phyloP scores from a whole-genome alignment of 1,139 yeast species.

The Kurtzmaniella quercitrusa region DNA sequence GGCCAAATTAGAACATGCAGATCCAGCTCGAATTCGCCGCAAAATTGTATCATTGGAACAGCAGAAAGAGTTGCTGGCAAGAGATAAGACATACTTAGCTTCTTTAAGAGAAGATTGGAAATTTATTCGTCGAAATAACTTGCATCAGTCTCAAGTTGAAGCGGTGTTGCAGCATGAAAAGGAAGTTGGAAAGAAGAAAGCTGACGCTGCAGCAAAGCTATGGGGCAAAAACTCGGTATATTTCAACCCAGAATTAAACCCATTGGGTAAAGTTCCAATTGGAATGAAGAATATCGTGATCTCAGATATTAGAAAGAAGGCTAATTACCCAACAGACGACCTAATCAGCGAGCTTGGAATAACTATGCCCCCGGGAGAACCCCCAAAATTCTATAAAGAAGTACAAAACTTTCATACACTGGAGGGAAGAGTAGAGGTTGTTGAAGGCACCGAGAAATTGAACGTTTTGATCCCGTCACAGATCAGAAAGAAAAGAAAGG shows the following conservation, averaged over 20 bases:
- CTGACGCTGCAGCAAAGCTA: constrained; percentile 22
- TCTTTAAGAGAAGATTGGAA: constrained; percentile 37
- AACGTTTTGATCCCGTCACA: constrained; percentile 6
- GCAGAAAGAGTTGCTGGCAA: constrained; percentile 2
- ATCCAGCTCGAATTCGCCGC: constrained; percentile 31
- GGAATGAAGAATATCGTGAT: constrained; percentile 6
- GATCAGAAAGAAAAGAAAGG: constrained; percentile 3
- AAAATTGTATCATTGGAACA: constrained; percentile 8
- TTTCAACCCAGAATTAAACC: constrained; percentile 45
- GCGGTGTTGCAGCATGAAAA: constrained; percentile 15
- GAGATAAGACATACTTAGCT: constrained; percentile 16
- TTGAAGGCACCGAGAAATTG: constrained; percentile 1
- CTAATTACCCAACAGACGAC: constrained; percentile 24
- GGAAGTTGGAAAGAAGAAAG: constrained; percentile 13
- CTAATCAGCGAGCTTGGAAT: constrained; percentile 22
- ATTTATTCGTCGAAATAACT: constrained; percentile 30
- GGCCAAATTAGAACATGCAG: constrained; percentile 23
- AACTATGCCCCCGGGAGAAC: constrained; percentile 34
- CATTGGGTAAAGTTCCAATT: constrained; percentile 40
- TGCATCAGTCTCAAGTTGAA: constrained; percentile 29
- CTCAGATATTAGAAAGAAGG: constrained; percentile 1
- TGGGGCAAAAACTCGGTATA: constrained; percentile 39
- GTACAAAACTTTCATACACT: constrained; percentile 23
- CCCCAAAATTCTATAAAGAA: constrained; percentile 38
- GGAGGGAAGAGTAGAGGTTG: neutral